Conservation (phyloP, 1,284 basidiomycete species). For the Macrocybe sp. region DNA sequence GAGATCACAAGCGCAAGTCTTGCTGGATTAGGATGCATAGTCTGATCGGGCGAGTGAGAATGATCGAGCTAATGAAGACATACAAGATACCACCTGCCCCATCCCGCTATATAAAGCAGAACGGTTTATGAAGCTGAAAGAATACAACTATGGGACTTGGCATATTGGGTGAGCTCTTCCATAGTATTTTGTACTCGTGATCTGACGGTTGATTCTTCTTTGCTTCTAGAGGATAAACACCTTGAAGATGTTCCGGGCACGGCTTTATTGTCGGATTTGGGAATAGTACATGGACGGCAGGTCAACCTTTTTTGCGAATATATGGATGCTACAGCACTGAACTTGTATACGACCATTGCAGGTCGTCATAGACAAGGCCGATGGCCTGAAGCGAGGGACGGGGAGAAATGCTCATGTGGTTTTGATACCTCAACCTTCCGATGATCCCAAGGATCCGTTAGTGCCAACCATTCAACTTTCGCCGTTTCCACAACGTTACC, state of each 20-base stretch:
- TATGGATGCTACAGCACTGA: background rate
- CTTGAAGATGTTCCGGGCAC: slow-evolving; percentile 36
- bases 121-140: too few relatives aligned
- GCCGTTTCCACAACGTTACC: background rate
- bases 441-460: slow-evolving; percentile 38
- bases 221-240: slow-evolving; percentile 27
- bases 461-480: slow-evolving; percentile 7
- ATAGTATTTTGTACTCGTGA: background rate
- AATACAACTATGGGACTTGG: slow-evolving; percentile 29
- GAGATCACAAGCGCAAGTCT: too few relatives aligned
- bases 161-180: slow-evolving; percentile 28
- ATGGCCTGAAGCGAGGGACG: slow-evolving; percentile 31
- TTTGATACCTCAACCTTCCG: slow-evolving; percentile 41
- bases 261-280: slow-evolving; percentile 35
- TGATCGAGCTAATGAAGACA: too few relatives aligned
- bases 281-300: slow-evolving; percentile 31
- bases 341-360: slow-evolving; percentile 3
- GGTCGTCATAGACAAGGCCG: slow-evolving; percentile 28
- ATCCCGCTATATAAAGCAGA: too few relatives aligned
- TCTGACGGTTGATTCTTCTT: background rate
- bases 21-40: too few relatives aligned
- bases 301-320: slow-evolving; percentile 11
- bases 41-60: too few relatives aligned
- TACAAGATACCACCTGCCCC: too few relatives aligned
- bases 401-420: slow-evolving; percentile 35